phyloP scores from a whole-genome alignment of 257 asterid genomes.

The Avicennia marina region DNA sequence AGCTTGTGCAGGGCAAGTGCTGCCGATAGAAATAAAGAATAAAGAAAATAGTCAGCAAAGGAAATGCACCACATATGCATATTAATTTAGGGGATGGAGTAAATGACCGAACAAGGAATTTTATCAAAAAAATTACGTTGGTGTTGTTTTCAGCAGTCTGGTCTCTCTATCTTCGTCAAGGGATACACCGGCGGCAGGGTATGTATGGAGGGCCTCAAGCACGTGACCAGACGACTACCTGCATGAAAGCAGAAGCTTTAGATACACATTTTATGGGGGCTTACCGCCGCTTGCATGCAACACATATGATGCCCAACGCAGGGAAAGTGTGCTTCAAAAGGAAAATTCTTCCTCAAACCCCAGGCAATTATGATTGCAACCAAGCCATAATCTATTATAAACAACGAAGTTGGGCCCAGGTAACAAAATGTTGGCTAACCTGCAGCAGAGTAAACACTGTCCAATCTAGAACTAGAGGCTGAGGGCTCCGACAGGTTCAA shows the following conservation, averaged over 20 bases:
- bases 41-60: conserved; percentile 8
- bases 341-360: conserved; percentile 47
- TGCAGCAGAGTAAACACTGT: conserved; percentile 87
- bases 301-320: conserved; percentile 41
- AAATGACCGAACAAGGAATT: neutral
- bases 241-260: conserved; percentile 60
- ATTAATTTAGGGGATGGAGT: too few relatives aligned
- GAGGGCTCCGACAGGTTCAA: conserved; percentile 99
- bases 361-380: conserved; percentile 43
- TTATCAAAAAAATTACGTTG: conserved; percentile 30
- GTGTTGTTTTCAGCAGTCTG: conserved; percentile 62
- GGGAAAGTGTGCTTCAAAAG: conserved; percentile 42
- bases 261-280: conserved; percentile 26
- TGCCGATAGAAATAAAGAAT: conserved; percentile 32
- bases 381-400: conserved; percentile 42
- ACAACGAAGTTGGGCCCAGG: conserved; percentile 54
- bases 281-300: conserved; percentile 37
- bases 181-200: conserved; percentile 96
- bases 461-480: conserved; percentile 88
- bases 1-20: conserved; percentile 82
- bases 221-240: conserved; percentile 89
- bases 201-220: conserved; percentile 97
- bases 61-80: neutral
- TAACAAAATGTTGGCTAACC: conserved; percentile 66
- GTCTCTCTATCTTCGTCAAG: conserved; percentile 65